phyloP scores from a whole-genome alignment of 805 yeast genomes.

The Monosporozyma unispora region DNA sequence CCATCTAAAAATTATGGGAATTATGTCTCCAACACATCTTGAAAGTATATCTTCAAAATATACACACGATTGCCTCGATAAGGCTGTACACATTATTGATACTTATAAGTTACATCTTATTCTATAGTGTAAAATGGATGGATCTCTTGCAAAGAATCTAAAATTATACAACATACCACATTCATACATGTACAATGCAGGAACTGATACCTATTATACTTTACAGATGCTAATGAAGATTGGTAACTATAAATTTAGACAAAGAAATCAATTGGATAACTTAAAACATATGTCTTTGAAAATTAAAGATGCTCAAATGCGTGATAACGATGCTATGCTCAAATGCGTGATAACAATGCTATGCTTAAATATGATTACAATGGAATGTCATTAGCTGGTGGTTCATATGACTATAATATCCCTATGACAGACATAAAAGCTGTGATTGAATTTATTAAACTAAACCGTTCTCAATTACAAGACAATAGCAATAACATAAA shows the following conservation, averaged over 20 bases:
- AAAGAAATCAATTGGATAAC: constrained; percentile 19
- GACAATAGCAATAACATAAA: background rate
- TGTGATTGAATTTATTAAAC: background rate
- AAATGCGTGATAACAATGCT: constrained; percentile 5
- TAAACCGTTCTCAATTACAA: background rate
- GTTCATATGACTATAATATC: background rate
- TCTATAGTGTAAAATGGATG: constrained; percentile 35
- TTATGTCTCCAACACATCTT: too few relatives aligned
- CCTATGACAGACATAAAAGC: background rate
- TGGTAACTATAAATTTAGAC: constrained; percentile 34
- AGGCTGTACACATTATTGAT: constrained; percentile 31
- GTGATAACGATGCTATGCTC: constrained; percentile 4
- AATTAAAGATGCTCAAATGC: constrained; percentile 8
- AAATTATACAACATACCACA: constrained; percentile 44
- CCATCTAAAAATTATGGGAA: too few relatives aligned
- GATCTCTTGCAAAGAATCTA: constrained; percentile 40
- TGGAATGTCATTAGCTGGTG: background rate
- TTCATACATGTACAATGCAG: constrained; percentile 58
- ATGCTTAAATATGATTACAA: background rate
- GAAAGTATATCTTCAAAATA: too few relatives aligned
- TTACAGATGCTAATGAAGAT: constrained; percentile 39
- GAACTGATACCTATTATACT: constrained; percentile 61
- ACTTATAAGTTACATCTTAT: constrained; percentile 38
- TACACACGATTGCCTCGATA: too few relatives aligned
- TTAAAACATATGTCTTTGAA: constrained; percentile 12